phyloP scores from a whole-genome alignment of 257 asterid species.

The Nyctanthes arbortristis region DNA sequence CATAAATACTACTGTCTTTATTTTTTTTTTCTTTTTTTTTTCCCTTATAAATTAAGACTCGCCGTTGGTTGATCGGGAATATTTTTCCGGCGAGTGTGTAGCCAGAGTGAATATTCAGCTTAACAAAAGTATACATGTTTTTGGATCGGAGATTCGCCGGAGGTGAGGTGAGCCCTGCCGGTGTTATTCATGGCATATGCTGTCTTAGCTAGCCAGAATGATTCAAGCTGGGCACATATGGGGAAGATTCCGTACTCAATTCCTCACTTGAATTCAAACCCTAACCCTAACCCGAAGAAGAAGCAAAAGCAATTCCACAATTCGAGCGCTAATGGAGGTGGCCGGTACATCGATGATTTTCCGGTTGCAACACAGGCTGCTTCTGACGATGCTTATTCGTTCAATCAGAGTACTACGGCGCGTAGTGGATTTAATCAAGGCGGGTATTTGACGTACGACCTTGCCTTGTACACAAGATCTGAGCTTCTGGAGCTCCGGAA shows the following conservation, averaged over 20 bases:
- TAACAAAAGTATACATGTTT: conserved; percentile 43
- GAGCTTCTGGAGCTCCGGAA: conserved; percentile 66
- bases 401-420: conserved; percentile 54
- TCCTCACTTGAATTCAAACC: conserved; percentile 63
- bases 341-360: conserved; percentile 40
- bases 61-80: conserved; percentile 19
- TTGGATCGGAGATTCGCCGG: conserved; percentile 43
- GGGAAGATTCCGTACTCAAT: conserved; percentile 71
- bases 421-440: conserved; percentile 61
- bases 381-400: conserved; percentile 92
- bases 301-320: conserved; percentile 74
- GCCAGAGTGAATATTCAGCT: not conserved
- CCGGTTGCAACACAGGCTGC: conserved; percentile 76
- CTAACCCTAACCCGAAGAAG: conserved; percentile 63
- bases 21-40: not conserved
- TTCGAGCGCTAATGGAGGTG: conserved; percentile 43
- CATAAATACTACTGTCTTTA: not conserved
- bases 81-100: conserved; percentile 31
- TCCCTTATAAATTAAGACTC: not conserved
- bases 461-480: conserved; percentile 49
- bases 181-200: conserved; percentile 83
- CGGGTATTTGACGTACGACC: conserved; percentile 50
- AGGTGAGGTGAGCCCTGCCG: conserved; percentile 43
- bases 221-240: conserved; percentile 89
- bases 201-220: conserved; percentile 81